Evolutionary conservation across 352 stramenopile species (phyloP), one percentile per base, ranked within the genome.

Genomic region (Globisporangium nunn): DNA sequence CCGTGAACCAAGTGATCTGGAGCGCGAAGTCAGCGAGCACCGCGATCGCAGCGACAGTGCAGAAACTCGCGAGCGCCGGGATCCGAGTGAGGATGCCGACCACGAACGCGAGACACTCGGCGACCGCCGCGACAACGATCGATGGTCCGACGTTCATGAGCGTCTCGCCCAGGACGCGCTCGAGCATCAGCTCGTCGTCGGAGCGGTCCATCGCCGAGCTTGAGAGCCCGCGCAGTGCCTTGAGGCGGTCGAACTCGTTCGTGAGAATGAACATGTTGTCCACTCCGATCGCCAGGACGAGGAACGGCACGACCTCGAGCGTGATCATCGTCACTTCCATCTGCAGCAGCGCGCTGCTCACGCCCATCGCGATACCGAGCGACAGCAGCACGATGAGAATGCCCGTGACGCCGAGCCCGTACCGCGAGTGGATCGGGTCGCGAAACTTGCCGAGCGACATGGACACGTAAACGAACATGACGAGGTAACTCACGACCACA

Each of bases 261-360:
- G 86, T 93, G 3, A 96, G 59, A 61, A 96, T 95, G 58, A 96
- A 96, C 85, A 96, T 96, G 63, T 97, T 97, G 69, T 97, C 88
- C 33, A 97, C 86, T 17, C 88, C 88, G 56, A 97, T 96, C 3
- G 88, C 87, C 17, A 97, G 67, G n/a, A 95, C 85, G 50, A 97
- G 66, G 54, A 97, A 97, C 15, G 88, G 88, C 43, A 97, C 86
- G 12, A 97, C 88, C 61, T 97, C 87, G 33, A 92, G 71, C 41
- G 90, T 93, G 64, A 96, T 96, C 81, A 96, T 95, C 35, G 88
- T 96, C 29, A 95, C 86, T 54, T 91, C 70, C 58, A 94, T 76
- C 18, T 79, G 75, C 18, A 93, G 63, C 18, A 90, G 52, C 14
- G 66, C 61, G 17, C 70, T 81, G 66, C 75, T 87, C 10, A 89